A percentile compares a stretch with the other conserved stretches of the same genome.
phyloP scores from a whole-genome alignment of 2,329 filamentous ascomycete genomes.

The Xylariaceae sp. region DNA sequence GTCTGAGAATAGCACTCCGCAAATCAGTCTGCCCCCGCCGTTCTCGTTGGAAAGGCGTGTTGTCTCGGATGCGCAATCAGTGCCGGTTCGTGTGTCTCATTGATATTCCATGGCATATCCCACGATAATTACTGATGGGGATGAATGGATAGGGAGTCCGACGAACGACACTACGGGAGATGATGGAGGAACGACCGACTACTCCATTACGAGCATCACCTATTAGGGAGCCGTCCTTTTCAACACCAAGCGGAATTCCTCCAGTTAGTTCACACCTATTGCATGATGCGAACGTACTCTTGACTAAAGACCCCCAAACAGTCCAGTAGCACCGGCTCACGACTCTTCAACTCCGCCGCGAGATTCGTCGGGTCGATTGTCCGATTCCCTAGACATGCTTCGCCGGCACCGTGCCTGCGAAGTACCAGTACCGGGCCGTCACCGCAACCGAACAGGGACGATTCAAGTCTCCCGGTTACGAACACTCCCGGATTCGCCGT shows the following conservation, averaged over 20 bases:
- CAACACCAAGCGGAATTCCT: slow-evolving; percentile 7
- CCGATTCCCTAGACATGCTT: slow-evolving; percentile 18
- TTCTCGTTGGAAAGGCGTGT: slow-evolving; percentile 27
- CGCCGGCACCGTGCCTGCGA: slow-evolving; percentile 17
- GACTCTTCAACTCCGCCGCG: slow-evolving; percentile 26
- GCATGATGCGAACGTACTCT: not conserved
- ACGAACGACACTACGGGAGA: slow-evolving; percentile 6
- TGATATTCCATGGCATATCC: not conserved
- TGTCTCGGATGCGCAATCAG: slow-evolving; percentile 26
- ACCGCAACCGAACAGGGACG: slow-evolving; percentile 14
- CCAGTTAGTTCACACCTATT: slow-evolving; percentile 11
- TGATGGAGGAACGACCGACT: slow-evolving; percentile 16
- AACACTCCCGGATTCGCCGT: slow-evolving; percentile 32
- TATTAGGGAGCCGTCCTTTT: slow-evolving; percentile 7
- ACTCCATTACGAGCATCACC: slow-evolving; percentile 27
- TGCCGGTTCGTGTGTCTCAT: slow-evolving; percentile 24
- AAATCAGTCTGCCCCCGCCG: slow-evolving; percentile 26
- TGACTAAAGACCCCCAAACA: slow-evolving; percentile 12
- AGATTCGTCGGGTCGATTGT: slow-evolving; percentile 27
- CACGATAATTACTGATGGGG: slow-evolving; percentile 6
- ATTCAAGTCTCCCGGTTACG: slow-evolving; percentile 13
- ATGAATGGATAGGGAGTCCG: slow-evolving; percentile 14
- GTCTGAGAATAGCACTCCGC: slow-evolving; percentile 14
- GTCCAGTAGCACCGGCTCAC: slow-evolving; percentile 19
- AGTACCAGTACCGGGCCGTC: slow-evolving; percentile 7